A percentile compares a stretch with the other conserved stretches of the same genome.
phyloP scores from a whole-genome alignment of 1,284 basidiomycete genomes.

The Cystobasidiaceae sp. region DNA sequence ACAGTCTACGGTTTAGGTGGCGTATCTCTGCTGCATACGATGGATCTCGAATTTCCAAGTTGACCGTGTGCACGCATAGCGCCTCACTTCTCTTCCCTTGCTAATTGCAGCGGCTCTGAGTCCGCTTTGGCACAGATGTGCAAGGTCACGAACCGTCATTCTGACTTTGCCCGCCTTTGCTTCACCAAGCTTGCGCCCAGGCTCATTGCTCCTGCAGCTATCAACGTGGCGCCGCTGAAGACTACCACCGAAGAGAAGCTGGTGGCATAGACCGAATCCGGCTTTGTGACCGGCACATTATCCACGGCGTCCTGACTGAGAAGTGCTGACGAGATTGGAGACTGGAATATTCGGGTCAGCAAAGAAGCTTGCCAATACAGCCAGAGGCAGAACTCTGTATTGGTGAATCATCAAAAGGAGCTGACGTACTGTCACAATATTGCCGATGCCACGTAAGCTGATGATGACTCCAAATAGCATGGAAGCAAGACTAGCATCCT shows the following conservation, averaged over 20 bases:
- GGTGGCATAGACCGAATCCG: slow-evolving; percentile 14
- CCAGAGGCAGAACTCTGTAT: no score
- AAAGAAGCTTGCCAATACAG: neutral
- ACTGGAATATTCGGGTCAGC: neutral
- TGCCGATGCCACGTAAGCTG: slow-evolving; percentile 5
- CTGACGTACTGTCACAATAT: slow-evolving; percentile 6
- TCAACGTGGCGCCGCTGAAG: slow-evolving; percentile 8
- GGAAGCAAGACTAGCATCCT: slow-evolving; percentile 10
- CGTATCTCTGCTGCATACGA: no score
- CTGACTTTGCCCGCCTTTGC: neutral
- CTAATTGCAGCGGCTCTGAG: no score
- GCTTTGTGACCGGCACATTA: neutral
- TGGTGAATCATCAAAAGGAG: no score
- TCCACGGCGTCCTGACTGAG: neutral
- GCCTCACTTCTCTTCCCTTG: no score
- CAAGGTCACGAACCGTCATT: neutral
- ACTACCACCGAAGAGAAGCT: slow-evolving; percentile 5
- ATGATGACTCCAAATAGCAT: slow-evolving; percentile 22
- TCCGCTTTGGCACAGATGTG: neutral
- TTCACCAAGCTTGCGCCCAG: neutral
- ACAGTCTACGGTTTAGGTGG: no score
- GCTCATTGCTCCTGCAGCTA: slow-evolving; percentile 9
- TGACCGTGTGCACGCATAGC: no score
- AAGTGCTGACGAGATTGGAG: slow-evolving; percentile 15
- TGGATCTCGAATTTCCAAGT: no score